Base-by-base conservation (phyloP, 2,329 filamentous ascomycete species). In the Penicillium sp. region DNA sequence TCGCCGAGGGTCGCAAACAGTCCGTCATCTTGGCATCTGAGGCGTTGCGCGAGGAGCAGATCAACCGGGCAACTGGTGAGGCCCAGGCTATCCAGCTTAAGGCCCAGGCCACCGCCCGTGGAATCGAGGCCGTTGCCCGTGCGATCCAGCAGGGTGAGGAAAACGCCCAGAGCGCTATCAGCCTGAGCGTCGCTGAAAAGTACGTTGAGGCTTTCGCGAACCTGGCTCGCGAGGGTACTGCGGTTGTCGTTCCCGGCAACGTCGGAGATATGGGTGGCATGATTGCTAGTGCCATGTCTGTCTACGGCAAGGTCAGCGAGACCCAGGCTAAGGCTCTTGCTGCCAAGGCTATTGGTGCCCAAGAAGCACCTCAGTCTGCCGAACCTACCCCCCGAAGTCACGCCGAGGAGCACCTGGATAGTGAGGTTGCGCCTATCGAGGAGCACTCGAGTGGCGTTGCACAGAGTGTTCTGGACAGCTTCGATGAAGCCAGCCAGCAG, bases 1-100 rank as follows among this genome's bases (percentile, higher is more conserved):
- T 99, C 62, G 94, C 94, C 51, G 94, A 99, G 79, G 94, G 94
- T 72, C 85, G 87, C 74, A 99, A 99, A 79, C 94, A 97, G 80
- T 91, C 87, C 63, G 93, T 96, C 21, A 99, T 99, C 64, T 81
- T 99, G 23, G 94, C 94, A 0, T 96, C 91, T 8, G 94, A 99
- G 76, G 94, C 94, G 15, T 68, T 96, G 75, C 85, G 86, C 62
- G 84, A 89, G 15, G 93, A 99, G 78, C 85, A 95, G 71, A 94
- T 99, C 79, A 99, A 99, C 76, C 83, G 85, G 70, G 94, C 94
- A 9, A 83, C 81, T 67, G 94, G 94, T 83, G 94, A 99, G 77
- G 89, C 94, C 9, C 89, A 97, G 75, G 94, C 94, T 12, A 99
- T 97, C 57, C 74, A 89, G 47, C 77, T 97, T 57, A 92, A 89